Evolutionary conservation across 352 stramenopile genomes (phyloP).

Genomic region (Globisporangium splendens): DNA sequence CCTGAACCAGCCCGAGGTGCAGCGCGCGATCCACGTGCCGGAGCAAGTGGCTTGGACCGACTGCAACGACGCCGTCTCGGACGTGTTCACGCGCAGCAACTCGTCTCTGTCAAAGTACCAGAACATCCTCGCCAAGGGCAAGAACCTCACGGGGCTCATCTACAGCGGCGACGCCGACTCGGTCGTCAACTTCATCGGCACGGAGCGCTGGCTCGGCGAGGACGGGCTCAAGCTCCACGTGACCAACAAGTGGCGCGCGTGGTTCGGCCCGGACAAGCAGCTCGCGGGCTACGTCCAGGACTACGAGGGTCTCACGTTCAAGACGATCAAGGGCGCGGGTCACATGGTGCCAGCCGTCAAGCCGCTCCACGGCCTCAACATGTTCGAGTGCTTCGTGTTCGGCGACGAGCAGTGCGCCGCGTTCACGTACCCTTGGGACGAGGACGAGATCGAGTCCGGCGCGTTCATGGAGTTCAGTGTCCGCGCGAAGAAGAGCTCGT

Average conservation of each 20-base stretch:
- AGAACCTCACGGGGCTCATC: constrained; percentile 54
- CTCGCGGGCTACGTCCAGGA: constrained; percentile 86
- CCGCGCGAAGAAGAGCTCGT: not conserved
- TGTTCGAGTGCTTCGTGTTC: constrained; percentile 84
- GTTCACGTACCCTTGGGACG: constrained; percentile 66
- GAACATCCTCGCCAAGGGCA: constrained; percentile 41
- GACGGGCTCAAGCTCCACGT: constrained; percentile 67
- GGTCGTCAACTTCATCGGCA: constrained; percentile 86
- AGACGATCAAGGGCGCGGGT: constrained; percentile 90
- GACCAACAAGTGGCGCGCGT: constrained; percentile 58
- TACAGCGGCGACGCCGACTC: constrained; percentile 80
- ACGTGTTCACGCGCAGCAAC: constrained; percentile 53
- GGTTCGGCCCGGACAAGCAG: constrained; percentile 77
- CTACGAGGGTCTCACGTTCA: constrained; percentile 84
- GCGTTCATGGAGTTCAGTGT: constrained; percentile 10
- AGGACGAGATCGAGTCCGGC: constrained; percentile 56
- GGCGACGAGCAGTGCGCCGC: constrained; percentile 44
- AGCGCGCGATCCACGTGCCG: constrained; percentile 56
- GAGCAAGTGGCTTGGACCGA: constrained; percentile 52
- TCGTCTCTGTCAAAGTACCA: constrained; percentile 64
- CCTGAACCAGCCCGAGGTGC: constrained; percentile 50
- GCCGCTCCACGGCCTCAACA: constrained; percentile 67
- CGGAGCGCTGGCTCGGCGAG: constrained; percentile 80
- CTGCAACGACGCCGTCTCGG: constrained; percentile 57
- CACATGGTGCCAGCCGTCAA: constrained; percentile 87